Evolutionary conservation across 805 yeast genomes (phyloP).

Genomic region (Candida saitoana): DNA sequence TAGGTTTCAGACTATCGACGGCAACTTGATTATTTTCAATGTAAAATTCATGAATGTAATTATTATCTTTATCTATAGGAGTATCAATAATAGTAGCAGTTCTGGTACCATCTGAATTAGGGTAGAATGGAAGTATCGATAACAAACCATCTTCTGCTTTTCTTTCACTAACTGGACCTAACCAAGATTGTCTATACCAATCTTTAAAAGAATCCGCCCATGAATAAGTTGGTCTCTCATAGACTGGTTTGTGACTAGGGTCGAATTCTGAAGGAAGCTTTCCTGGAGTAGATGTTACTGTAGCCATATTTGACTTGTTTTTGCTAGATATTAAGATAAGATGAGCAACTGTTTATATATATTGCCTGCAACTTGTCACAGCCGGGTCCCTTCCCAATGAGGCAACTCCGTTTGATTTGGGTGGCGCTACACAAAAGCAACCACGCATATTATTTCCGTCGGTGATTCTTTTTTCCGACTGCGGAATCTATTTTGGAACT

Average conservation of each 20-base stretch:
- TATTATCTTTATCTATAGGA: conserved; percentile 44
- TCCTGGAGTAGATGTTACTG: not conserved
- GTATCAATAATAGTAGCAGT: conserved; percentile 49
- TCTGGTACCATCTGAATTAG: conserved; percentile 47
- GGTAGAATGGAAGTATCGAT: conserved; percentile 56
- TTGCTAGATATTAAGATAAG: no score
- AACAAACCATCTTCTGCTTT: conserved; percentile 42
- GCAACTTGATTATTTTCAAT: conserved; percentile 49
- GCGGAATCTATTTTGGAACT: no score
- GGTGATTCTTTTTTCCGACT: no score
- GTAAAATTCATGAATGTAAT: conserved; percentile 72
- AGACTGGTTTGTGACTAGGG: not conserved
- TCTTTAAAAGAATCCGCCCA: conserved; percentile 21
- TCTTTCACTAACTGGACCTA: conserved; percentile 17
- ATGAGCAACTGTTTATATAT: no score
- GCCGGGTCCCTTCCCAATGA: no score
- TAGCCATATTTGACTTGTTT: no score
- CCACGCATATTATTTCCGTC: no score
- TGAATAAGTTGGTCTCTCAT: conserved; percentile 11
- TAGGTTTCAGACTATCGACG: conserved; percentile 8
- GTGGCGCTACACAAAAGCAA: no score
- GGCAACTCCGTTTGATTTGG: no score
- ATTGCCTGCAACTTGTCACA: no score
- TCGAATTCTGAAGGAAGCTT: not conserved
- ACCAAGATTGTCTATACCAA: conserved; percentile 27